phyloP scores from a whole-genome alignment of 257 asterid genomes.

The Oldenlandia corymbosa region DNA sequence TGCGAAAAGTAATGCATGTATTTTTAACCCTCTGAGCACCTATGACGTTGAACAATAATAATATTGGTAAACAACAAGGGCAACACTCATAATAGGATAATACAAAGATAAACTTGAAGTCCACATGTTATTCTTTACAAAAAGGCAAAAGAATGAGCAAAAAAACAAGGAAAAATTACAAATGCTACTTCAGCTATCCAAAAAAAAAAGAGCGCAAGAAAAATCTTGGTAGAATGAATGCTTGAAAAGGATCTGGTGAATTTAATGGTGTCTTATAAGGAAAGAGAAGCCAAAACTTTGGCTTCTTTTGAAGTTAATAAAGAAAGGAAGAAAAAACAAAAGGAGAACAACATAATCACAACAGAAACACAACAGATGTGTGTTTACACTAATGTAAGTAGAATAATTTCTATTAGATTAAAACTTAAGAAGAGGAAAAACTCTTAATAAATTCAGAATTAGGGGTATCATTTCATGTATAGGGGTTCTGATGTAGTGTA shows the following conservation, averaged over 20 bases:
- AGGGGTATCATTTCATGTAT: no score
- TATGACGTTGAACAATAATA: slow-evolving; percentile 36
- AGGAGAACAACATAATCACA: slow-evolving; percentile 13
- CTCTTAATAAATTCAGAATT: no score
- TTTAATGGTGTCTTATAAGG: slow-evolving; percentile 15
- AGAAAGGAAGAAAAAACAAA: no score
- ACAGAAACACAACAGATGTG: no score
- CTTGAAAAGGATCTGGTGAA: slow-evolving; percentile 28
- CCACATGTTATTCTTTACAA: slow-evolving; percentile 51
- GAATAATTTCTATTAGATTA: no score
- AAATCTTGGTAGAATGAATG: slow-evolving; percentile 41
- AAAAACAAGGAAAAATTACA: background rate
- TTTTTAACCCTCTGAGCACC: slow-evolving; percentile 76
- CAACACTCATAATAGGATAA: no score
- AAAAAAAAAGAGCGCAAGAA: background rate
- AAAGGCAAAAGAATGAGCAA: slow-evolving; percentile 2
- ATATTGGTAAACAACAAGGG: background rate
- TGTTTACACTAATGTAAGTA: no score
- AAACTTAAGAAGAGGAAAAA: no score
- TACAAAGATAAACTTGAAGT: slow-evolving; percentile 52
- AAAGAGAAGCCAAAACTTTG: slow-evolving; percentile 22
- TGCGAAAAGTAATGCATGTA: slow-evolving; percentile 58
- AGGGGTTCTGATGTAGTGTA: no score
- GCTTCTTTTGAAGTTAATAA: slow-evolving; percentile 18
- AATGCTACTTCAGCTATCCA: background rate